Conservation (phyloP, 805 yeast species). For the Ogataea pilisensis region DNA sequence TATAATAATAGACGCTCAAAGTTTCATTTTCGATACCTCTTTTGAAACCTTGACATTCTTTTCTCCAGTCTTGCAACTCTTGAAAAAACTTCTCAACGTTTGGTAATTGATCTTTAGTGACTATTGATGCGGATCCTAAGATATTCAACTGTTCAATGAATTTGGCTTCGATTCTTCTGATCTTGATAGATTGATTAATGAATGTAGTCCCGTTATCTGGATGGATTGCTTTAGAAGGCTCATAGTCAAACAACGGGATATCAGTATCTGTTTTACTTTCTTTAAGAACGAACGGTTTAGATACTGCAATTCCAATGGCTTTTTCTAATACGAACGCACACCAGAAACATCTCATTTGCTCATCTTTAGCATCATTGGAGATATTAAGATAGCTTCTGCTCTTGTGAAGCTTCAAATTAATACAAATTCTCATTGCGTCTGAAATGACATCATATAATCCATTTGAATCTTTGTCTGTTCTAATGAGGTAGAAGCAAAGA, state of each 20-base stretch:
- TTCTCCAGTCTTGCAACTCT: constrained; percentile 54
- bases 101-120: constrained; percentile 39
- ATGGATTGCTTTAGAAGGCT: constrained; percentile 36
- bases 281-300: constrained; percentile 50
- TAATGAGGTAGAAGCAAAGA: constrained; percentile 49
- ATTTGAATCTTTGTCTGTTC: constrained; percentile 59
- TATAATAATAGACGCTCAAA: constrained; percentile 52
- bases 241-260: constrained; percentile 47
- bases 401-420: constrained; percentile 34
- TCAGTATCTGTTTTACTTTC: constrained; percentile 47
- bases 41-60: constrained; percentile 44
- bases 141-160: constrained; percentile 52
- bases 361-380: constrained; percentile 26
- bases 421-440: constrained; percentile 48
- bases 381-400: constrained; percentile 32
- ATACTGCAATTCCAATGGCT: constrained; percentile 57
- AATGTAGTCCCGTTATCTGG: constrained; percentile 36
- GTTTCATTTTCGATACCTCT: constrained; percentile 56
- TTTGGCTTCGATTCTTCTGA: constrained; percentile 56
- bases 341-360: constrained; percentile 57
- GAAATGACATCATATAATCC: constrained; percentile 49
- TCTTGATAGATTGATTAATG: constrained; percentile 52
- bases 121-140: constrained; percentile 26
- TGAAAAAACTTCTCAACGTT: constrained; percentile 49
- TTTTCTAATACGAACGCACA: constrained; percentile 59